A percentile compares a stretch with the other conserved stretches of the same genome.
Conservation (phyloP, 2,329 filamentous ascomycete species). For the Proliferodiscus dingleyae region DNA sequence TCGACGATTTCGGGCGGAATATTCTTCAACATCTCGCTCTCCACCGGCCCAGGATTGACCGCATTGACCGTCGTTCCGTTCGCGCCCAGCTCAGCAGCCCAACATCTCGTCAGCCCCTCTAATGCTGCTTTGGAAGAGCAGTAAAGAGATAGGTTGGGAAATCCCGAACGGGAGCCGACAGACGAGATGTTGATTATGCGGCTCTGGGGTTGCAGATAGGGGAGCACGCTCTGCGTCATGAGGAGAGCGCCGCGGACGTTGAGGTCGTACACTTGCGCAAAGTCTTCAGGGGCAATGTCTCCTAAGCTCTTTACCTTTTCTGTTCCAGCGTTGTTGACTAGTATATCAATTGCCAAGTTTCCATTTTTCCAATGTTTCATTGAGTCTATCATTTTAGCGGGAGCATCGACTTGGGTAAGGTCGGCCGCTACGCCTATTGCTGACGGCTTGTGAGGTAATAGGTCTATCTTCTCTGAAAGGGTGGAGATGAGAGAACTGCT, state of each 20-base stretch:
- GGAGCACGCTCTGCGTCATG: conserved; percentile 14
- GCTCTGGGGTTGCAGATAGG: conserved; percentile 7
- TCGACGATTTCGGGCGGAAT: conserved; percentile 16
- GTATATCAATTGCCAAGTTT: conserved; percentile 58
- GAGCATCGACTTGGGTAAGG: conserved; percentile 55
- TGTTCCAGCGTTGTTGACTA: conserved; percentile 76
- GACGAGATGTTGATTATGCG: conserved; percentile 18
- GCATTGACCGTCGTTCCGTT: conserved; percentile 19
- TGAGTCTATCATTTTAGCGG: conserved; percentile 50
- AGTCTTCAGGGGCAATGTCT: conserved; percentile 51
- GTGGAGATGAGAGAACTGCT: background rate
- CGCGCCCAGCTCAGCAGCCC: conserved; percentile 16
- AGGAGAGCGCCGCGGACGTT: conserved; percentile 50
- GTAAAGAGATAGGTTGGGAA: conserved; percentile 11
- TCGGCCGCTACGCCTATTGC: conserved; percentile 63
- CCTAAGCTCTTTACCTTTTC: conserved; percentile 24
- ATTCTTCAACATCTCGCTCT: conserved; percentile 25
- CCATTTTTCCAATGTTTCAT: conserved; percentile 34
- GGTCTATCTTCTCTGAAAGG: background rate
- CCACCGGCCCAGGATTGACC: conserved; percentile 16
- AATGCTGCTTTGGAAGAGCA: conserved; percentile 16
- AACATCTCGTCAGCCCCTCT: conserved; percentile 16
- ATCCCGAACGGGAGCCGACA: conserved; percentile 6
- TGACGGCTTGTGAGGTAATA: conserved; percentile 50
- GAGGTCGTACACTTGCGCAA: conserved; percentile 66